Percentiles rank a stretch among this genome's conserved stretches.
Evolutionary conservation across 75 land plant genomes (phyloP).

Genomic region (Selaginella tamariscina): DNA sequence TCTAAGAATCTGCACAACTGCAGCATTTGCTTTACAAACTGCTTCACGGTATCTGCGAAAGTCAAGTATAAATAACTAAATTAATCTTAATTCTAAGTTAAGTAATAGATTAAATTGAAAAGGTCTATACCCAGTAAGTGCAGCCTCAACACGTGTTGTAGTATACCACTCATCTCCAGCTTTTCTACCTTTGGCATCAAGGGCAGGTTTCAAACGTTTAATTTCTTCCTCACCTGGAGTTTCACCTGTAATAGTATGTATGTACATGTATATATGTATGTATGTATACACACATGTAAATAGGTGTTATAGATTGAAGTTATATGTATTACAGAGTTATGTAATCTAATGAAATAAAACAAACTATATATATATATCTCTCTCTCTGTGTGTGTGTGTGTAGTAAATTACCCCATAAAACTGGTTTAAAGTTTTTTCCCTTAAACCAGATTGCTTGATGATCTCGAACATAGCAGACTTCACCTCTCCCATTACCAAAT

Average conservation of each 20-base stretch:
- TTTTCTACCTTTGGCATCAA: conserved; percentile 72
- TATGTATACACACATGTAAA: too few species aligned
- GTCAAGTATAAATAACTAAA: conserved; percentile 5
- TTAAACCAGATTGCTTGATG: conserved; percentile 84
- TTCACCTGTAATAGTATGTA: too few species aligned
- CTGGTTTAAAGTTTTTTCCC: conserved; percentile 64
- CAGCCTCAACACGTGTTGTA: conserved; percentile 53
- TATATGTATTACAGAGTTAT: too few species aligned
- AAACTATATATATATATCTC: too few species aligned
- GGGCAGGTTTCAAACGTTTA: conserved; percentile 49
- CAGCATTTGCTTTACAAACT: conserved; percentile 36
- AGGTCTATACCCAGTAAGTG: conserved; percentile 49
- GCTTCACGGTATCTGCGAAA: conserved; percentile 72
- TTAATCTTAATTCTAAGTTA: neutral
- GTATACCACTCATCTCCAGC: conserved; percentile 81
- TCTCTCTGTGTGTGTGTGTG: too few species aligned
- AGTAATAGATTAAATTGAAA: too few species aligned
- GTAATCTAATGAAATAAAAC: too few species aligned
- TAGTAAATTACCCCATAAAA: conserved; percentile 57
- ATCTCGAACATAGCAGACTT: conserved; percentile 58
- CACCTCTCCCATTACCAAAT: conserved; percentile 39
- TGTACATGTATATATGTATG: too few species aligned
- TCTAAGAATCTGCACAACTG: conserved; percentile 51
- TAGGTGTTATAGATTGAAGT: too few species aligned
- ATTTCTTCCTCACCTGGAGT: conserved; percentile 82